Evolutionary conservation across 169 alveolate species (phyloP).

Genomic region (Blepharisma undulans): DNA sequence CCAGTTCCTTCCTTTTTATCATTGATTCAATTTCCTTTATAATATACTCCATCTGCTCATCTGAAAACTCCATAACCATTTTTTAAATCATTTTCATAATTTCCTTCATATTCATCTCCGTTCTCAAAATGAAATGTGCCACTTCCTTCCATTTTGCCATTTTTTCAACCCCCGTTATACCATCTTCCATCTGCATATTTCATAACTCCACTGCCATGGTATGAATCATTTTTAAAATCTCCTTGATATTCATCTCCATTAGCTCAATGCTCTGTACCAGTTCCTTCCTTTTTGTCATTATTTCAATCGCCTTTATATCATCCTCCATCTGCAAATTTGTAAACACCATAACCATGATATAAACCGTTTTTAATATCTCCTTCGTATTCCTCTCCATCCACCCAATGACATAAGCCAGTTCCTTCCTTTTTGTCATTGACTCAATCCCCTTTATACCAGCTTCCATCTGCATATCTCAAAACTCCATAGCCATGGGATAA

Average conservation of each 20-base stretch:
- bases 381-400: too few relatives aligned
- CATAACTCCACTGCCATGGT: conserved; percentile 49
- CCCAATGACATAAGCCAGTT: too few relatives aligned
- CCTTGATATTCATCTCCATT: conserved; percentile 57
- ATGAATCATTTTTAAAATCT: conserved; percentile 37
- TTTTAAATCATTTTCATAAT: neutral
- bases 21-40: conserved; percentile 1
- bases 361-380: too few relatives aligned
- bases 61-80: neutral
- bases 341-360: too few relatives aligned
- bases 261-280: too few relatives aligned
- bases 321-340: too few relatives aligned
- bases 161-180: conserved; percentile 53
- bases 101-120: conserved; percentile 18
- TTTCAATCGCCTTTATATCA: too few relatives aligned
- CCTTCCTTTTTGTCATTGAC: too few relatives aligned
- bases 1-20: conserved; percentile 25
- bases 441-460: too few relatives aligned
- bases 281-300: too few relatives aligned
- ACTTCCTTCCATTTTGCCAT: conserved; percentile 46
- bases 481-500: too few relatives aligned
- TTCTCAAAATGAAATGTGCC: conserved; percentile 35
- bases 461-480: too few relatives aligned
- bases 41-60: neutral
- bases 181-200: conserved; percentile 5